These are phyloP conservation scores for Ascochyta pisi DNA, from an alignment of 2,329 filamentous ascomycete species.

Conservation along the genomic window DNA sequence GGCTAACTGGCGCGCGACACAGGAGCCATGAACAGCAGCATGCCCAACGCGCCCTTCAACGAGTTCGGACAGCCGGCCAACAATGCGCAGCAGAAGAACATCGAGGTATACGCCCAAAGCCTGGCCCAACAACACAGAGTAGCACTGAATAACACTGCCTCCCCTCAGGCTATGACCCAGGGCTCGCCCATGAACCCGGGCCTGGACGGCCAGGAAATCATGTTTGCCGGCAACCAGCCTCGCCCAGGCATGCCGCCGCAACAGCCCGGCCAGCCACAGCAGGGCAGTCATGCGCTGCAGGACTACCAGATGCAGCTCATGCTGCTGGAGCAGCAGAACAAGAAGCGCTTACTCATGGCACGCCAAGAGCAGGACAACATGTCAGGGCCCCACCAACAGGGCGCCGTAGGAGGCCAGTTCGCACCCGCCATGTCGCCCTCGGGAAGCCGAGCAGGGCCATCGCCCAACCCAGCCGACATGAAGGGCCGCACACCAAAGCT, in stretches of 20 bases:
- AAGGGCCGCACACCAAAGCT: slow-evolving; percentile 79
- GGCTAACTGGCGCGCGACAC: slow-evolving; percentile 66
- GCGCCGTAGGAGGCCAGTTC: slow-evolving; percentile 63
- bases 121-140: slow-evolving; percentile 82
- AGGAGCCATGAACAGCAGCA: slow-evolving; percentile 76
- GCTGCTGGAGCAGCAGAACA: slow-evolving; percentile 86
- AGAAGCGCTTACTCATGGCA: slow-evolving; percentile 84
- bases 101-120: slow-evolving; percentile 86
- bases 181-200: slow-evolving; percentile 81
- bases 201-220: slow-evolving; percentile 43
- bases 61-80: slow-evolving; percentile 61
- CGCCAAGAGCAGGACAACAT: slow-evolving; percentile 78
- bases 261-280: slow-evolving; percentile 55
- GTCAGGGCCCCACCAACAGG: slow-evolving; percentile 56
- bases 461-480: slow-evolving; percentile 79
- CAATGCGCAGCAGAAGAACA: slow-evolving; percentile 78
- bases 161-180: slow-evolving; percentile 80
- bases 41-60: slow-evolving; percentile 80
- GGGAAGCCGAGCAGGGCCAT: slow-evolving; percentile 71
- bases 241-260: slow-evolving; percentile 66
- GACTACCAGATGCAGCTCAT: slow-evolving; percentile 92
- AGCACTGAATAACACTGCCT: slow-evolving; percentile 80
- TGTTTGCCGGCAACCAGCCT: slow-evolving; percentile 45
- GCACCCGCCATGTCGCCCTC: slow-evolving; percentile 72
- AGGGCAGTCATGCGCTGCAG: slow-evolving; percentile 80